A percentile compares a stretch with the other conserved stretches of the same genome.
These are phyloP conservation scores for Ophiostoma piceae DNA, from an alignment of 2,329 filamentous ascomycete species.

Conservation along the genomic window DNA sequence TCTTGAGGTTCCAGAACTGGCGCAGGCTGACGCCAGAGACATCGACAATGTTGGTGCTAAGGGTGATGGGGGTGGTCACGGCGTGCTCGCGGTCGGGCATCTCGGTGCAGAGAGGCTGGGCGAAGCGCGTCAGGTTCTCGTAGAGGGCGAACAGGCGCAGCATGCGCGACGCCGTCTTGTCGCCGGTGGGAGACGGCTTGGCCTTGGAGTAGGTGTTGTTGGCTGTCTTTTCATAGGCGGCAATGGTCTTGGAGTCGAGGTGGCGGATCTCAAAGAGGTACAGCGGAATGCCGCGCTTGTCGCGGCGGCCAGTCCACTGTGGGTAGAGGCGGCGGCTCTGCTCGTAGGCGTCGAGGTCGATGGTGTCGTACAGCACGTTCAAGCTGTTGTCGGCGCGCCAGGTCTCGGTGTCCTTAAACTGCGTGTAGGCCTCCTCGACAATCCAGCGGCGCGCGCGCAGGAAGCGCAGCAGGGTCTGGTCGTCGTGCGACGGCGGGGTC, in stretches of 20 bases:
- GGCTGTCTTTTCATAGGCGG: slow-evolving; percentile 67
- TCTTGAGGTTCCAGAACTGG: slow-evolving; percentile 93
- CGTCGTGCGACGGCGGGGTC: slow-evolving; percentile 59
- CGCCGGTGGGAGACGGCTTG: slow-evolving; percentile 45
- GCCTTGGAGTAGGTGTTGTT: slow-evolving; percentile 56
- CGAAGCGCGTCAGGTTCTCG: slow-evolving; percentile 84
- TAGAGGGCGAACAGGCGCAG: slow-evolving; percentile 87
- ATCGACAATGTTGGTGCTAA: slow-evolving; percentile 93
- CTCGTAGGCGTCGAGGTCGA: slow-evolving; percentile 80
- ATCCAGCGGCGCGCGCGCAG: slow-evolving; percentile 79
- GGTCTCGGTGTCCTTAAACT: slow-evolving; percentile 83
- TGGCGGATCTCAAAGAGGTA: slow-evolving; percentile 85
- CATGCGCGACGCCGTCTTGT: slow-evolving; percentile 67
- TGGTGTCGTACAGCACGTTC: slow-evolving; percentile 75
- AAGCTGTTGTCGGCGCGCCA: slow-evolving; percentile 79
- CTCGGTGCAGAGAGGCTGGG: slow-evolving; percentile 76
- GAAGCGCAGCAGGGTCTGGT: slow-evolving; percentile 72
- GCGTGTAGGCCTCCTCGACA: slow-evolving; percentile 68
- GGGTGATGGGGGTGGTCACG: slow-evolving; percentile 73
- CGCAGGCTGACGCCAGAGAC: slow-evolving; percentile 81
- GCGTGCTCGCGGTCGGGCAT: slow-evolving; percentile 65
- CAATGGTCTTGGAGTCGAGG: slow-evolving; percentile 75
- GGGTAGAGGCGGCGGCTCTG: slow-evolving; percentile 78
- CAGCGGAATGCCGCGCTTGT: slow-evolving; percentile 78
- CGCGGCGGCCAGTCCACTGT: slow-evolving; percentile 88